Conservation (phyloP, 768 basidiomycete species). For the Suillus luteus region DNA sequence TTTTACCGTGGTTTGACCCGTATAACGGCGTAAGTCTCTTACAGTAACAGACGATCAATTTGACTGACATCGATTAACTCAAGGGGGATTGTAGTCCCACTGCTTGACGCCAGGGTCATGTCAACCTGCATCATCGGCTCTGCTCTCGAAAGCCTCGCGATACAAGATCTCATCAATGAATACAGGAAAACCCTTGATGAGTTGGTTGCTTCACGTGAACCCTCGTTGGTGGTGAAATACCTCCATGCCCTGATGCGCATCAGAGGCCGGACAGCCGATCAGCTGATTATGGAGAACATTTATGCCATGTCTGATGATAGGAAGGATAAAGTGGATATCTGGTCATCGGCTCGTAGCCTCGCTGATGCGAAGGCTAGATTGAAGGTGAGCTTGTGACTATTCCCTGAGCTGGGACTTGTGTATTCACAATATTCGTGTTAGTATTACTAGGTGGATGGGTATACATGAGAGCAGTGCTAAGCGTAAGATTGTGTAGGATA, state of each 20-base stretch:
- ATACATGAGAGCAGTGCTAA: neutral
- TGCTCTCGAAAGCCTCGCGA: slow-evolving; percentile 5
- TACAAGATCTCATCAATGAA: slow-evolving; percentile 2
- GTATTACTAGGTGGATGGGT: neutral
- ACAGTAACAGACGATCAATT: too few relatives aligned
- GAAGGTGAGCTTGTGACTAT: neutral
- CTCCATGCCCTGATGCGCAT: slow-evolving; percentile 4
- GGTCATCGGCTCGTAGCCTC: slow-evolving; percentile 5
- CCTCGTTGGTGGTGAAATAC: slow-evolving; percentile 2
- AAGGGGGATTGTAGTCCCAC: neutral
- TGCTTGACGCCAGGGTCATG: slow-evolving; percentile 3
- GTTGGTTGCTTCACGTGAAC: neutral
- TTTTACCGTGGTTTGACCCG: slow-evolving; percentile 11
- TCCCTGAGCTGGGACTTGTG: neutral
- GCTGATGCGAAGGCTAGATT: slow-evolving; percentile 12
- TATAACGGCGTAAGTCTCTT: slow-evolving; percentile 7
- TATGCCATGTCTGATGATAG: neutral
- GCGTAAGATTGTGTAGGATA: neutral
- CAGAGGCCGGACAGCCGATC: slow-evolving; percentile 1
- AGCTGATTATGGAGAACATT: slow-evolving; percentile 10
- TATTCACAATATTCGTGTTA: neutral
- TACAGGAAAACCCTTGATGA: neutral
- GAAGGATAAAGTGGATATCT: slow-evolving; percentile 6
- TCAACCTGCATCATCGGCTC: slow-evolving; percentile 9
- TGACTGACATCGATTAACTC: neutral